Evolutionary conservation across 1,284 basidiomycete genomes (phyloP).

Genomic region (Tilletia setariae): DNA sequence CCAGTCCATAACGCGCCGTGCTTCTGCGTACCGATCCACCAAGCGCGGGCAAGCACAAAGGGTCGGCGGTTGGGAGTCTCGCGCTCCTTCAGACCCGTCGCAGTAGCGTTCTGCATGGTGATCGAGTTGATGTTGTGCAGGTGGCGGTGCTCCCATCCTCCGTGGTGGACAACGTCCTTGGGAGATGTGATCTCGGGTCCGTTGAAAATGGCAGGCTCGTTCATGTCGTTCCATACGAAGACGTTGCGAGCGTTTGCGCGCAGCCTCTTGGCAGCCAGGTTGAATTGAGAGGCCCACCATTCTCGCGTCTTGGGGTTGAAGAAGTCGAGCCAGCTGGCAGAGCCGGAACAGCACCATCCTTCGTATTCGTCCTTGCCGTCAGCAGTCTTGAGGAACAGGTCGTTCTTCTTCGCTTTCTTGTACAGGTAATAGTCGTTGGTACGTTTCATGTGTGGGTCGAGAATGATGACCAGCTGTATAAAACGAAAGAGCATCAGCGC

Average conservation of each 20-base stretch:
- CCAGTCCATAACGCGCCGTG: constrained; percentile 99
- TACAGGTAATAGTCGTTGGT: no score
- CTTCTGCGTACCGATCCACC: constrained; percentile 91
- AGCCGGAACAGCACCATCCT: no score
- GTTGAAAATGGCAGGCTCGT: no score
- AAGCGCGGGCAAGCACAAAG: constrained; percentile 90
- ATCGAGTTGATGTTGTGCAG: constrained; percentile 78
- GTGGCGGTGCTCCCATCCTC: constrained; percentile 96
- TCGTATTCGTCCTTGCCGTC: constrained; percentile 79
- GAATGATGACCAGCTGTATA: constrained; percentile 82
- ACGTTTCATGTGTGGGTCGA: no score
- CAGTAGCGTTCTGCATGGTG: constrained; percentile 70
- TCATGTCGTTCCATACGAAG: no score
- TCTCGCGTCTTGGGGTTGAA: constrained; percentile 86
- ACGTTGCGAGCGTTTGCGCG: constrained; percentile 60
- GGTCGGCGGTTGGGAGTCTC: constrained; percentile 62
- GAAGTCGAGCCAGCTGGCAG: no score
- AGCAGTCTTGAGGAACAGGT: constrained; percentile 75
- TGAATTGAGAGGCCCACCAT: constrained; percentile 67
- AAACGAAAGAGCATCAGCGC: no score
- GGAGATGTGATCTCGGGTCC: no score
- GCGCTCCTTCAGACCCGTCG: constrained; percentile 74
- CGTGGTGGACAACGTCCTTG: constrained; percentile 82
- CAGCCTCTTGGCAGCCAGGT: constrained; percentile 36
- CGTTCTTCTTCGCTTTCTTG: constrained; percentile 80